These are phyloP conservation scores for Clitopilus passeckerianus DNA, from an alignment of 768 basidiomycete genomes.

Conservation along the genomic window DNA sequence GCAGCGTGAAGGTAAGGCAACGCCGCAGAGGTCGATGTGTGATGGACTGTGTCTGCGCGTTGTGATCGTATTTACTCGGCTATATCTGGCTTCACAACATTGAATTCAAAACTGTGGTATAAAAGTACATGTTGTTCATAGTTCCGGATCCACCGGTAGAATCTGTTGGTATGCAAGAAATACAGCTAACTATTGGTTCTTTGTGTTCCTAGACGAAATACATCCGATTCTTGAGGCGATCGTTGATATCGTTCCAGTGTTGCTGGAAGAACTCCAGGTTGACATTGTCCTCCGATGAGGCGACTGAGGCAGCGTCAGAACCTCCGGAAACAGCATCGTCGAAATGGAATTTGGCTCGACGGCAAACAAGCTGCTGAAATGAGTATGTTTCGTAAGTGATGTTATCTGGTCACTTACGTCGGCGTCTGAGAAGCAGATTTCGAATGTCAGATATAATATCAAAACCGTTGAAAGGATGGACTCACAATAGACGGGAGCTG, in stretches of 20 bases:
- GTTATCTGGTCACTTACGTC: conserved; percentile 34
- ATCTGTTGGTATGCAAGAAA: background rate
- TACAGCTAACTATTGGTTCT: background rate
- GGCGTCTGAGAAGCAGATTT: conserved; percentile 33
- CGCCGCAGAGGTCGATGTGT: background rate
- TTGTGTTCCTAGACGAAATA: conserved; percentile 19
- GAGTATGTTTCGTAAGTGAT: conserved; percentile 1
- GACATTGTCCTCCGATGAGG: conserved; percentile 20
- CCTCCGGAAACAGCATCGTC: conserved; percentile 22
- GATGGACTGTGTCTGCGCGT: background rate
- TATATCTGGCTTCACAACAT: background rate
- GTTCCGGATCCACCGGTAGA: too few relatives aligned
- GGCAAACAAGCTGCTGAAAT: conserved; percentile 42
- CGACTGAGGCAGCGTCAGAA: conserved; percentile 28
- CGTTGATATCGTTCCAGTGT: conserved; percentile 25
- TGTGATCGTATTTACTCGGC: conserved; percentile 6
- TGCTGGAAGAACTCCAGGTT: conserved; percentile 24
- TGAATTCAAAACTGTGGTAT: background rate
- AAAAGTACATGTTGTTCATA: too few relatives aligned
- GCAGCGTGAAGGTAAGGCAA: conserved; percentile 17
- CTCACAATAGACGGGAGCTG: conserved; percentile 70
- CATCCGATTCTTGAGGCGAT: conserved; percentile 20
- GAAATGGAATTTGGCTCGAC: conserved; percentile 49
- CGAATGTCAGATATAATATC: background rate
- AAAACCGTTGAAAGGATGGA: background rate